These are phyloP conservation scores for Neurospora sp. DNA, from an alignment of 2,329 filamentous ascomycete species.

Conservation along the genomic window DNA sequence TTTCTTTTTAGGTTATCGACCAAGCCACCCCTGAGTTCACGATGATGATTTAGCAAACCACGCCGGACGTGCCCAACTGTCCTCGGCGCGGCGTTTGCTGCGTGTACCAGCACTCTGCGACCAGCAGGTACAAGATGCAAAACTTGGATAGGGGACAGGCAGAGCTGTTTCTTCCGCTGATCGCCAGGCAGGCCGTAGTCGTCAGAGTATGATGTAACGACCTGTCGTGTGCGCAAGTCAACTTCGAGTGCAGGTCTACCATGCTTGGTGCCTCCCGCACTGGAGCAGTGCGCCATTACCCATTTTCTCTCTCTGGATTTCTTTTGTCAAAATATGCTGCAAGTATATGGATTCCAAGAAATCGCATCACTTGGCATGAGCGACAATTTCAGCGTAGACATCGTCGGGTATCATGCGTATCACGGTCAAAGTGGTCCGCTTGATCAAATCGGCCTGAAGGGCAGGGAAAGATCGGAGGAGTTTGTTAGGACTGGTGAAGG, in stretches of 20 bases:
- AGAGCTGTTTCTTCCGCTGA: neutral
- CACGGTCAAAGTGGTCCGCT: conserved; percentile 74
- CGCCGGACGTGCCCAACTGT: neutral
- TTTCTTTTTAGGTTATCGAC: neutral
- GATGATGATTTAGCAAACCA: neutral
- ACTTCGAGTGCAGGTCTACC: neutral
- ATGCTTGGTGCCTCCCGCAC: neutral
- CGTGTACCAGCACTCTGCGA: neutral
- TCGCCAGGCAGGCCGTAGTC: neutral
- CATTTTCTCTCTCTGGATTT: neutral
- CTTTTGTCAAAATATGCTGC: neutral
- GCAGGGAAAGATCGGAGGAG: conserved; percentile 80
- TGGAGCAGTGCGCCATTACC: too few relatives aligned
- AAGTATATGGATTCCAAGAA: neutral
- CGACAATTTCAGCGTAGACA: conserved; percentile 81
- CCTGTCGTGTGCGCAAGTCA: neutral
- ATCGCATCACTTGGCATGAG: conserved; percentile 51
- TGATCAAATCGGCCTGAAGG: conserved; percentile 73
- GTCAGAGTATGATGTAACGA: neutral
- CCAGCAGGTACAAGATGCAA: neutral
- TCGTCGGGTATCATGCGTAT: conserved; percentile 85
- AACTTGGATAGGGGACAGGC: neutral
- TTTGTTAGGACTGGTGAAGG: conserved; percentile 65
- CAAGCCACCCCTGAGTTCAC: neutral
- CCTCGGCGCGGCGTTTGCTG: neutral